Base-by-base conservation (phyloP, 148 eudicot species). In the Suaeda aralocaspica region DNA sequence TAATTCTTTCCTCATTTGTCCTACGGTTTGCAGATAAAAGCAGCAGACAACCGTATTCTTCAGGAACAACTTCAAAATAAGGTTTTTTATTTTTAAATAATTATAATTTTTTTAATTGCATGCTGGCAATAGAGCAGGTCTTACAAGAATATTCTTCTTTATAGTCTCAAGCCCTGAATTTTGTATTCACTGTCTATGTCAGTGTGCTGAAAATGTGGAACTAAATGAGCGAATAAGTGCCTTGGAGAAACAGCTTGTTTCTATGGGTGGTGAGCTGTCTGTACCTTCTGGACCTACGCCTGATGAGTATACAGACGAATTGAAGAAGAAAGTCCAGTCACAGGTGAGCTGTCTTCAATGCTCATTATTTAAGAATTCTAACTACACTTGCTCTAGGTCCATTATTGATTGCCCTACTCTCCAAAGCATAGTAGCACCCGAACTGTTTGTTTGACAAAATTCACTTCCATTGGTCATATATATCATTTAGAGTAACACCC, bases 11-110 rank as follows among this genome's bases (percentile, higher is more conserved):
- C 18, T 73, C 26, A 66, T n/a, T 6, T 34, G 60, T 59, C 29
- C 42, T 52, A 21, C 64, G n/a, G n/a, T 34, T 64, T 82, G 79
- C 87, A 94, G 98, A 84, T 94, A 34, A 91, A 81, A 81, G 68
- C 92, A 62, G 99, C 99, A 45, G 99, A 94, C 71, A 94, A 94
- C 66, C 88, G 96, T 45, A 79, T 94, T 53, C 97, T 94, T 58
- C 96, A 91, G 69, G 99, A 94, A 80, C 97, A 94, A 75, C 84
- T 94, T 74, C 87, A 89, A 71, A 84, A 85, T 63, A 91, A 94
- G 99, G 99, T 94, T 29, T 28, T 49, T 6, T 33, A 25, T 57
- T 59, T n/a, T n/a, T n/a, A n/a, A n/a, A n/a, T 60, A 39, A 59
- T 15, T 73, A 41, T 49, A n/a, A 72, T 36, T 53, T 28, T 44